A percentile compares a stretch with the other conserved stretches of the same genome.
These are phyloP conservation scores for Ormosia semicastrata DNA, from an alignment of 306 rosid species.

Conservation along the genomic window DNA sequence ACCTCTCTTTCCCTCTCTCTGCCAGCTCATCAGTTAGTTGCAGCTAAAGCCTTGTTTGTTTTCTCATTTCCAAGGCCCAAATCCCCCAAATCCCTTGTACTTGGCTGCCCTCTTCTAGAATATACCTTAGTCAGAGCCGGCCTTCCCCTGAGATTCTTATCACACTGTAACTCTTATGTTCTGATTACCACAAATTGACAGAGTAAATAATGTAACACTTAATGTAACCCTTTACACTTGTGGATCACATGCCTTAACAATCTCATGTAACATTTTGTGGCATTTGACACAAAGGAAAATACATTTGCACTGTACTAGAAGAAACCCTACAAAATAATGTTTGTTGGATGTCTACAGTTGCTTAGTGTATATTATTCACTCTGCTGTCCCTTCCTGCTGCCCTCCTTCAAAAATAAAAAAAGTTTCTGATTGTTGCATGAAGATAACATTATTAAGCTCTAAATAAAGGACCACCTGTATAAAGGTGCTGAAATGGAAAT, in stretches of 20 bases:
- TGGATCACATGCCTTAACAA: neutral
- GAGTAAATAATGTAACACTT: neutral
- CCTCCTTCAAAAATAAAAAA: neutral
- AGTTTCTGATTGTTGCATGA: conserved; percentile 24
- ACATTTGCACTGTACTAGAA: neutral
- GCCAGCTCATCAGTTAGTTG: too few relatives aligned
- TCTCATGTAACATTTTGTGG: neutral
- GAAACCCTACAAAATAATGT: conserved; percentile 7
- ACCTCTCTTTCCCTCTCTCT: too few relatives aligned
- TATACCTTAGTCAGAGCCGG: too few relatives aligned
- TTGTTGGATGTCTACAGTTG: neutral
- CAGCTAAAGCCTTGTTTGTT: too few relatives aligned
- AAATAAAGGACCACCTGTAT: neutral
- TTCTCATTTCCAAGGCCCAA: too few relatives aligned
- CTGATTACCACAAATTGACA: neutral
- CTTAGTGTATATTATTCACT: conserved; percentile 10
- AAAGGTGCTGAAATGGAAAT: conserved; percentile 10
- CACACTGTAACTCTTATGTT: neutral
- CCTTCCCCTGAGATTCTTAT: too few relatives aligned
- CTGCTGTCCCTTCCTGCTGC: neutral
- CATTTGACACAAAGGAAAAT: neutral
- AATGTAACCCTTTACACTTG: neutral
- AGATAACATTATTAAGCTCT: neutral
- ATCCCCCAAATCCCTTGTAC: too few relatives aligned
- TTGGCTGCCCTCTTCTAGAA: too few relatives aligned